phyloP scores from a whole-genome alignment of 352 stramenopile species.

The Phytophthora tubulina region DNA sequence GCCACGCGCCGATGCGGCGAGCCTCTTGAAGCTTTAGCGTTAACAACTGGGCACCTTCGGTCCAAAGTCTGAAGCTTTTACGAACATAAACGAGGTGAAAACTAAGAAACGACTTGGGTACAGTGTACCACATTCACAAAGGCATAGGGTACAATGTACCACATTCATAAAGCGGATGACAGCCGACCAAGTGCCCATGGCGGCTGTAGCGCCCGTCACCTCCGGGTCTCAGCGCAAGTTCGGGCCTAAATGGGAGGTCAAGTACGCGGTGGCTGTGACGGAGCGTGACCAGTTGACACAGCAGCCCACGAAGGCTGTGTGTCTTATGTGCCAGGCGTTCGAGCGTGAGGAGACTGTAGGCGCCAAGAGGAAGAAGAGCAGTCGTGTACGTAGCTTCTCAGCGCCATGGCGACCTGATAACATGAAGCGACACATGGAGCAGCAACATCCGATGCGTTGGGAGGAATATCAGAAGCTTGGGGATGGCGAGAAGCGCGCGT shows the following conservation, averaged over 20 bases:
- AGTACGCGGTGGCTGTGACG: constrained; percentile 39
- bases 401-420: constrained; percentile 46
- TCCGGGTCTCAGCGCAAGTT: constrained; percentile 36
- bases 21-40: not conserved
- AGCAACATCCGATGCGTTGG: constrained; percentile 42
- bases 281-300: constrained; percentile 32
- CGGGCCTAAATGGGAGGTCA: constrained; percentile 37
- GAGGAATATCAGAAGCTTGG: constrained; percentile 39
- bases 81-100: not conserved
- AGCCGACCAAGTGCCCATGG: not conserved
- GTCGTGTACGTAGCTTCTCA: constrained; percentile 39
- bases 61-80: constrained; percentile 12
- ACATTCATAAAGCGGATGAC: not conserved
- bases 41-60: constrained; percentile 22
- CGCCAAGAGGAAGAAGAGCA: constrained; percentile 49
- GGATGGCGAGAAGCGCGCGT: constrained; percentile 31
- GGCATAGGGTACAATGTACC: not conserved
- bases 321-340: constrained; percentile 44
- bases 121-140: not conserved
- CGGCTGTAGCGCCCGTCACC: not conserved
- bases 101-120: not conserved
- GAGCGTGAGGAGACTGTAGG: constrained; percentile 36
- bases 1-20: constrained; percentile 3
- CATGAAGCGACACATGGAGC: constrained; percentile 48
- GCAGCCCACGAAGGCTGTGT: constrained; percentile 32